A percentile compares a stretch with the other conserved stretches of the same genome.
Conservation (phyloP, 2,329 filamentous ascomycete genomes). For the Claviceps spartinae region DNA sequence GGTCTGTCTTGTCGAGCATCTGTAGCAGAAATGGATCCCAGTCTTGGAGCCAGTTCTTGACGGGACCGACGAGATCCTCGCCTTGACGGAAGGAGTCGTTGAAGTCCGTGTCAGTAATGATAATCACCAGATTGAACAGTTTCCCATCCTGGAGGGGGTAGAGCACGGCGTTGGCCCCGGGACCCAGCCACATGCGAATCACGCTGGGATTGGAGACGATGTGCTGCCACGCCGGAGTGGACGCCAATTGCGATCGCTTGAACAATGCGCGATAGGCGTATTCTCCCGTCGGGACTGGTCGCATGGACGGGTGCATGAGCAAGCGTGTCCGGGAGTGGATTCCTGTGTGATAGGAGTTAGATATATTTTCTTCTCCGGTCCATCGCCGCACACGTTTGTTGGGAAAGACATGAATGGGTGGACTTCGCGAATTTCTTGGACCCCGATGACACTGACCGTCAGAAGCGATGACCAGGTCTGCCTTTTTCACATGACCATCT, state of each 20-base stretch:
- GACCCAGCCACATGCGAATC: conserved; percentile 6
- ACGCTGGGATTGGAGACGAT: neutral
- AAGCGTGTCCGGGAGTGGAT: conserved; percentile 5
- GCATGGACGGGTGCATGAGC: conserved; percentile 5
- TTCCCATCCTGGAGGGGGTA: conserved; percentile 5
- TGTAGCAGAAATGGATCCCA: conserved; percentile 6
- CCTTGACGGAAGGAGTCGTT: neutral
- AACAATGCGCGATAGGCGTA: conserved; percentile 8
- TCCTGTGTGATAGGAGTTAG: neutral
- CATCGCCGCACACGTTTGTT: neutral
- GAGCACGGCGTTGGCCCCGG: conserved; percentile 3
- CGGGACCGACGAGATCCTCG: neutral
- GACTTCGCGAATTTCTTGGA: neutral
- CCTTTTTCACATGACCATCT: conserved; percentile 3
- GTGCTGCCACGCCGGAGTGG: neutral
- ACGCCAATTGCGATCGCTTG: conserved; percentile 2
- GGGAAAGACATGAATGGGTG: neutral
- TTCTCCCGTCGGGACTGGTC: neutral
- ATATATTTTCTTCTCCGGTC: neutral
- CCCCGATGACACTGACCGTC: conserved; percentile 4
- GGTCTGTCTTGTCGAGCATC: conserved; percentile 2
- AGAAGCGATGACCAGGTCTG: conserved; percentile 8
- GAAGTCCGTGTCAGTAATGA: conserved; percentile 1
- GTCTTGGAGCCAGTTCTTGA: neutral
- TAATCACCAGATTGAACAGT: conserved; percentile 6